phyloP scores from a whole-genome alignment of 805 yeast species.

The Hanseniaspora lachancei region DNA sequence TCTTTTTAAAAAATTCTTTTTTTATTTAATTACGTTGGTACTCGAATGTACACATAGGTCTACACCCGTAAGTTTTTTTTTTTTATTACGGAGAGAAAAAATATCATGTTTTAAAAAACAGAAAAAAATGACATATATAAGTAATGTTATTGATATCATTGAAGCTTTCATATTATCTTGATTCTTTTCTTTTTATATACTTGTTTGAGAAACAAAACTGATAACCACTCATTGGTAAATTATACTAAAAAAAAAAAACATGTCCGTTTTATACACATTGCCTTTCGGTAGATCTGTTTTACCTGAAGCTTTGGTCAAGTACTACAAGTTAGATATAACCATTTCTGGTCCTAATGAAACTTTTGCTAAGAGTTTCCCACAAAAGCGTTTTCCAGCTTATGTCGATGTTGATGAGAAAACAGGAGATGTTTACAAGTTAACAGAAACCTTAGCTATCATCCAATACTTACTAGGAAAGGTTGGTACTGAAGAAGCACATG shows the following conservation, averaged over 20 bases:
- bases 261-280: conserved; percentile 51
- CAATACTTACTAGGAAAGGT: conserved; percentile 34
- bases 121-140: no score
- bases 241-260: conserved; percentile 19
- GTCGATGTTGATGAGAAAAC: conserved; percentile 42
- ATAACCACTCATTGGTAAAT: neutral
- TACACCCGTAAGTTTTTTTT: no score
- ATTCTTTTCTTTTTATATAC: no score
- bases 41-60: no score
- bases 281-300: conserved; percentile 31
- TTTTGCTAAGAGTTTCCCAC: conserved; percentile 45
- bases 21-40: no score
- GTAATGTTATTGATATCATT: no score
- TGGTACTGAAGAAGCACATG: conserved; percentile 25
- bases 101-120: no score
- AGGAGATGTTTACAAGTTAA: conserved; percentile 37
- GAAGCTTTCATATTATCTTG: no score
- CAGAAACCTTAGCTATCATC: conserved; percentile 54
- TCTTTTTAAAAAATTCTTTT: no score
- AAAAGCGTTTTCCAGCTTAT: conserved; percentile 54
- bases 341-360: conserved; percentile 31
- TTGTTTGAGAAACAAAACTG: no score
- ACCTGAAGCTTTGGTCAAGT: conserved; percentile 42
- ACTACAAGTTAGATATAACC: conserved; percentile 42
- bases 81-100: no score